Evolutionary conservation across 148 eudicot species (phyloP), one percentile per base, ranked within the genome.

Genomic region (Spergularia marina): DNA sequence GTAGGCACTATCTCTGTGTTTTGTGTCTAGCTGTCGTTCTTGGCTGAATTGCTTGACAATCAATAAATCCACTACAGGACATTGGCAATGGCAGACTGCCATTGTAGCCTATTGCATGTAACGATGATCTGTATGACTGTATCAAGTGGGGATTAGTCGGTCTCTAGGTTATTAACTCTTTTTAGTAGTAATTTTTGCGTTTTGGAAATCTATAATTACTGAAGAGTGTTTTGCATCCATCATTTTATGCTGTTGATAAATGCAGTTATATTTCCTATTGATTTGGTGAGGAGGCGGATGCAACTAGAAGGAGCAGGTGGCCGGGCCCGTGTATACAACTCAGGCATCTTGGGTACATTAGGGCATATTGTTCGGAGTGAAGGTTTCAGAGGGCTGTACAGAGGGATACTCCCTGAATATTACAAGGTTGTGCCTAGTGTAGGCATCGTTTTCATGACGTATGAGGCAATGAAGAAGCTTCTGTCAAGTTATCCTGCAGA

Each of bases 271-370:
- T 95, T 90, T 84, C 97, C 98, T 1, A 82, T 95, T 40, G 98
- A 95, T 84, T 88, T 95, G 74, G 91, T 95, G 86, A 90, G 97
- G 82, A 85, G 98, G 62, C 83, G 98, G 72, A 95, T 88, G 91
- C 98, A 92, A 71, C 78, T 95, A 82, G 97, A 95, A 87, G 98
- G 98, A 74, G 98, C 97, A n/a, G 96, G 94, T 68, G 98, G 98
- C 15, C 86, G 87, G 67, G 89, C 94, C 59, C 89, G 82, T 17
- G 86, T 95, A 4, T 95, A 95, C 78, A 92, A 80, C 55, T 80
- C 85, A 0, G 97, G 98, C 41, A 75, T 95, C 20, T 80, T 86
- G 36, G 89, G 96, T 71, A 88, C 97, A 16, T 84, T 92, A 72
- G 67, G 79, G 65, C 89, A 88, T 53, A 81, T 83, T 20, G 63